Conservation (phyloP, 352 stramenopile genomes). For the Phytophthora hibernalis region DNA sequence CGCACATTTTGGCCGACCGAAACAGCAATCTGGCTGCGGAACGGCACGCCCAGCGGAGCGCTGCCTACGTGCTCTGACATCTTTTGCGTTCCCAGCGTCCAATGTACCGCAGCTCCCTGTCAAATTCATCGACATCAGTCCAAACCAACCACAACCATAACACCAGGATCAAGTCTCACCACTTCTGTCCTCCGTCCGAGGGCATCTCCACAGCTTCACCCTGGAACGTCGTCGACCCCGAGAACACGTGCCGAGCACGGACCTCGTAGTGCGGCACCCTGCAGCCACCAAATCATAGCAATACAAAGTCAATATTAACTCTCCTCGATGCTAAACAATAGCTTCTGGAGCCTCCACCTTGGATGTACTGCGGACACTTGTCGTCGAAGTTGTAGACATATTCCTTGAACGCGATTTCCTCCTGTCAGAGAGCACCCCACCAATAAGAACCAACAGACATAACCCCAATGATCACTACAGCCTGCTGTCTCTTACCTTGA, state of each 20-base stretch:
- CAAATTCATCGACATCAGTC: conserved; percentile 14
- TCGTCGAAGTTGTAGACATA: conserved; percentile 92
- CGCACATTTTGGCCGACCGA: conserved; percentile 86
- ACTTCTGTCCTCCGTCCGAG: conserved; percentile 81
- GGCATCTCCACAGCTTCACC: conserved; percentile 81
- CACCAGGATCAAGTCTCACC: conserved; percentile 36
- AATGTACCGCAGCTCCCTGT: conserved; percentile 84
- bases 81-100: conserved; percentile 89
- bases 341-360: conserved; percentile 31
- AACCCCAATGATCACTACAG: background rate
- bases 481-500: conserved; percentile 56
- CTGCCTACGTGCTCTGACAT: conserved; percentile 80
- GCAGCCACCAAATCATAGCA: too few species aligned
- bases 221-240: conserved; percentile 81
- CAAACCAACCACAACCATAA: background rate
- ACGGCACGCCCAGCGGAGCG: conserved; percentile 71
- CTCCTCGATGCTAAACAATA: background rate
- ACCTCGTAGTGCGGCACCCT: conserved; percentile 85
- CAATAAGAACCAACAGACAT: background rate
- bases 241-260: conserved; percentile 83
- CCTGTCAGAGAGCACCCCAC: conserved; percentile 32
- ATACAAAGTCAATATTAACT: background rate
- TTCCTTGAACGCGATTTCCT: conserved; percentile 90
- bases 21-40: conserved; percentile 84
- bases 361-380: conserved; percentile 88